Percentiles rank a stretch among this genome's conserved stretches.
These are phyloP conservation scores for Ascochyta viciae-villosae DNA, from an alignment of 2,329 filamentous ascomycete species.

Conservation along the genomic window DNA sequence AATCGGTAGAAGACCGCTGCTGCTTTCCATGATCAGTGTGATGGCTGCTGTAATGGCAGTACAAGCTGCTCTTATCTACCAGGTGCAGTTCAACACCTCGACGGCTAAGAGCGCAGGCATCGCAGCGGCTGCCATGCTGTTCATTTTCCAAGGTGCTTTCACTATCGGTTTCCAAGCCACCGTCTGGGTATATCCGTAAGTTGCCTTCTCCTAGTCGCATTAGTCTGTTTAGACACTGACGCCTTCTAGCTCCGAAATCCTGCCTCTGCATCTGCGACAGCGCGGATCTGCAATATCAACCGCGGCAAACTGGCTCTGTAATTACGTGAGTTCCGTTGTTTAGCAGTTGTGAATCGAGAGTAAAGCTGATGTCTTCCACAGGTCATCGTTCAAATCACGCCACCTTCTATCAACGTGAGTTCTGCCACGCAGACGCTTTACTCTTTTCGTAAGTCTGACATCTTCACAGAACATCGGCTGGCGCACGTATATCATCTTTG, in stretches of 20 bases:
- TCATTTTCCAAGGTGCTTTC: constrained; percentile 27
- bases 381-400: constrained; percentile 43
- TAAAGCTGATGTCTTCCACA: neutral
- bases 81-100: constrained; percentile 24
- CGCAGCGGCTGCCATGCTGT: constrained; percentile 25
- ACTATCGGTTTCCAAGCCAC: constrained; percentile 29
- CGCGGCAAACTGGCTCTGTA: constrained; percentile 20
- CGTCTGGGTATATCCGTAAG: constrained; percentile 18
- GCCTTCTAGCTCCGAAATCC: constrained; percentile 6
- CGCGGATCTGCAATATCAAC: constrained; percentile 19
- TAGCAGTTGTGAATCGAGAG: neutral
- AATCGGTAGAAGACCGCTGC: constrained; percentile 22
- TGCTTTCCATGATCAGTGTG: constrained; percentile 26
- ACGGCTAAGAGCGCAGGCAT: constrained; percentile 22
- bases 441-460: too few species aligned
- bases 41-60: constrained; percentile 29
- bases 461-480: constrained; percentile 36
- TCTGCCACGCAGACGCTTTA: too few species aligned
- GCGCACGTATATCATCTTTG: constrained; percentile 33
- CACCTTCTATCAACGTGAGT: constrained; percentile 42
- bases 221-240: too few species aligned
- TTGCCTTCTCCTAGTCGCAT: too few species aligned
- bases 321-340: constrained; percentile 7
- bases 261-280: constrained; percentile 19
- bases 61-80: constrained; percentile 27